phyloP scores from a whole-genome alignment of 345 rosid genomes.

The Carallia pectinifolia region DNA sequence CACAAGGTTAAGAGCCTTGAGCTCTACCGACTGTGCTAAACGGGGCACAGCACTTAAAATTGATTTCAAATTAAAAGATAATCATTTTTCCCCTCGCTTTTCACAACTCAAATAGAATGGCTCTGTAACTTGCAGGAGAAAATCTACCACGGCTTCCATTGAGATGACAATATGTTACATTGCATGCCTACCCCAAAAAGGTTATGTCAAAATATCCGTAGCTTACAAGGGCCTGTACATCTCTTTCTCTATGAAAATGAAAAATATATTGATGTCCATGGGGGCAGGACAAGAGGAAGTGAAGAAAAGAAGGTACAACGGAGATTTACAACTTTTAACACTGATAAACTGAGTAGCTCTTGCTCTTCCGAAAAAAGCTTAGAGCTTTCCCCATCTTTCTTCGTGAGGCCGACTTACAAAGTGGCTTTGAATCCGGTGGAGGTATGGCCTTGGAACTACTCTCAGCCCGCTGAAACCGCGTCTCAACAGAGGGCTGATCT shows the following conservation, averaged over 20 bases:
- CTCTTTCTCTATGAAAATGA: constrained; percentile 35
- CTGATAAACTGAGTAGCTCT: constrained; percentile 71
- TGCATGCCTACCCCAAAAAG: constrained; percentile 17
- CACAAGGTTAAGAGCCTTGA: constrained; percentile 54
- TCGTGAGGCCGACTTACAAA: constrained; percentile 66
- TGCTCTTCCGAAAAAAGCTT: constrained; percentile 79
- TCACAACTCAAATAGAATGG: not conserved
- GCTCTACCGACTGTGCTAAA: constrained; percentile 14
- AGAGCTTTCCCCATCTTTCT: constrained; percentile 69
- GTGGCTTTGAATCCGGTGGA: constrained; percentile 45
- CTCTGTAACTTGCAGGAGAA: too few species aligned
- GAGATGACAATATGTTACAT: constrained; percentile 17
- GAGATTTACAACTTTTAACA: constrained; percentile 47
- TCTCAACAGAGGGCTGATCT: constrained; percentile 30
- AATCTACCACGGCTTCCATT: constrained; percentile 9
- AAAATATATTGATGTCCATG: constrained; percentile 25
- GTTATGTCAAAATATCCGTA: constrained; percentile 26
- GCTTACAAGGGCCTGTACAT: constrained; percentile 58
- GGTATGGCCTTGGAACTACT: constrained; percentile 34
- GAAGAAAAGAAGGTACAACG: constrained; percentile 30
- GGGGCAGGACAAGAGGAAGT: constrained; percentile 18
- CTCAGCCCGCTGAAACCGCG: constrained; percentile 23
- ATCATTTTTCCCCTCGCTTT: too few species aligned
- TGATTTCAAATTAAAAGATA: too few species aligned
- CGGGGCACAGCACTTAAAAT: not conserved